phyloP scores from a whole-genome alignment of 106 monocot species.

The Platanthera guangdongensis region DNA sequence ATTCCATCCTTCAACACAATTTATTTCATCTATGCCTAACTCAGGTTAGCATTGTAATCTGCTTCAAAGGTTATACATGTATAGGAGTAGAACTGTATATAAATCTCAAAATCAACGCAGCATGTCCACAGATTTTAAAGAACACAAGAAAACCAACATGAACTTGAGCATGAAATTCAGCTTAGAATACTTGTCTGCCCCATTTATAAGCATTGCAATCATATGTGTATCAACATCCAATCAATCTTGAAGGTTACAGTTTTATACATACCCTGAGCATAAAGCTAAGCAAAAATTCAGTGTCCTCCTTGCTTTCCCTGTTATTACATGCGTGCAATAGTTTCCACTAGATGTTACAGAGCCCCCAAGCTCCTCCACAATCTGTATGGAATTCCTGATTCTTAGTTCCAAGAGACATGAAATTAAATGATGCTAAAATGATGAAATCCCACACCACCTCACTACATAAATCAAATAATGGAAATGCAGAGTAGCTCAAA shows the following conservation, averaged over 20 bases:
- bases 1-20: too few species aligned
- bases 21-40: not conserved
- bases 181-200: not conserved
- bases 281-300: constrained; percentile 70
- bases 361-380: constrained; percentile 70
- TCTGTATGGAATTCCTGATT: constrained; percentile 26
- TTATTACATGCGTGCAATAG: constrained; percentile 62
- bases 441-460: not conserved
- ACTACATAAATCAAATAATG: not conserved
- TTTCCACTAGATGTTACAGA: constrained; percentile 47
- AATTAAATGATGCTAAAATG: not conserved
- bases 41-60: not conserved
- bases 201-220: not conserved
- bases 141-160: not conserved
- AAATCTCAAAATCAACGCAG: not conserved
- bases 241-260: not conserved
- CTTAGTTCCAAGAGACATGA: not conserved
- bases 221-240: too few species aligned
- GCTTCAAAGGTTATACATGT: not conserved
- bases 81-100: not conserved
- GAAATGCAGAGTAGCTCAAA: not conserved
- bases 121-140: not conserved
- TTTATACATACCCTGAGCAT: constrained; percentile 62
- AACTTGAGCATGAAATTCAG: not conserved
- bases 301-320: constrained; percentile 71